phyloP scores from a whole-genome alignment of 2,329 filamentous ascomycete species.

The Curvularia spicifera region DNA sequence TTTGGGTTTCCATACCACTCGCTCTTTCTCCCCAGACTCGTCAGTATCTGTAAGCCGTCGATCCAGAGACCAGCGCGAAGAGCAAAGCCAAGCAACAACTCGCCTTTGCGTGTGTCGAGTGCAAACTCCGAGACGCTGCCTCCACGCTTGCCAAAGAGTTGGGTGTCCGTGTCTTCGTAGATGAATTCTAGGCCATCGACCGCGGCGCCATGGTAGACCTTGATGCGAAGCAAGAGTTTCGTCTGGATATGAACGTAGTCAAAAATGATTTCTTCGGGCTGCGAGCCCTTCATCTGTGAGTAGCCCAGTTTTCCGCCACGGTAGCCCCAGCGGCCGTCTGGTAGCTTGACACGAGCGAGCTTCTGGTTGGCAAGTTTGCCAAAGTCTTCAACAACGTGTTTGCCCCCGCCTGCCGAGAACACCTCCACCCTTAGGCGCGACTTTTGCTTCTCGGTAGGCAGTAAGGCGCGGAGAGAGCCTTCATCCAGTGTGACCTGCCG shows the following conservation, averaged over 20 bases:
- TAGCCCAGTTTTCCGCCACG: conserved; percentile 75
- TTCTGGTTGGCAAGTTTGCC: conserved; percentile 69
- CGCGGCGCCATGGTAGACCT: conserved; percentile 76
- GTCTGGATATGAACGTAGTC: conserved; percentile 68
- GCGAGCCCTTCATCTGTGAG: conserved; percentile 72
- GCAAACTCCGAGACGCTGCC: conserved; percentile 76
- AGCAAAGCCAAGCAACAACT: conserved; percentile 86
- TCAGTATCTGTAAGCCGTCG: conserved; percentile 88
- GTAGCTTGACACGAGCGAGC: conserved; percentile 73
- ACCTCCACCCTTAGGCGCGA: conserved; percentile 73
- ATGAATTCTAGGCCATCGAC: conserved; percentile 90
- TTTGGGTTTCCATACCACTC: conserved; percentile 80
- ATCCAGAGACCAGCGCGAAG: conserved; percentile 82
- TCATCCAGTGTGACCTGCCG: conserved; percentile 78
- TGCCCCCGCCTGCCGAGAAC: conserved; percentile 77
- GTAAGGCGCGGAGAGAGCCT: conserved; percentile 70
- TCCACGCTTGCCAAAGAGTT: conserved; percentile 84
- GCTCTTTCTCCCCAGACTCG: conserved; percentile 85
- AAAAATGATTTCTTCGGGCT: conserved; percentile 76
- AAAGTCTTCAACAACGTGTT: conserved; percentile 79
- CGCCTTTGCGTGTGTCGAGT: conserved; percentile 82
- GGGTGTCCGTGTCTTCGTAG: conserved; percentile 84
- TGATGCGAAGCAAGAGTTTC: conserved; percentile 75
- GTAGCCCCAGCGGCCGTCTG: conserved; percentile 76
- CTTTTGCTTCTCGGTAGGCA: conserved; percentile 77